Base-by-base conservation (phyloP, 1,139 yeast species). In the Entelexis sorbosivorans region DNA sequence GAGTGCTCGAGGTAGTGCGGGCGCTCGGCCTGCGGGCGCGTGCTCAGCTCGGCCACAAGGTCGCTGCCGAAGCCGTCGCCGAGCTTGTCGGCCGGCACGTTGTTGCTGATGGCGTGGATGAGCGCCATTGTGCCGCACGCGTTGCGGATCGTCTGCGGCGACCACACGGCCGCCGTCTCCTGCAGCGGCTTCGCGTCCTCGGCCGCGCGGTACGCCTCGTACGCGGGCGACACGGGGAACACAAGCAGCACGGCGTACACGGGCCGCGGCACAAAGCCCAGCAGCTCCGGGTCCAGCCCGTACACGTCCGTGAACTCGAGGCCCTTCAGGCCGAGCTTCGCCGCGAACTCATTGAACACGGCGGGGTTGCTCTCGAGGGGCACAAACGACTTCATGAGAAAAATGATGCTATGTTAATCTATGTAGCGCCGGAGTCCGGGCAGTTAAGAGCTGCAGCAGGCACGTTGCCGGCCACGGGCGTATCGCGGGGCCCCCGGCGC, bases 61-160 rank as follows among this genome's bases (percentile, higher is more conserved):
- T 62, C 52, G 9, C 62, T 60, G 28, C 72, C 60, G n/a, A 60
- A 56, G n/a, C 57, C 59, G 8, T 38, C 14, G 20, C 52, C 53
- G 16, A 58, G 49, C 3, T 73, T 66, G 26, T 58, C 66, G 0
- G 61, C 51, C 65, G 75, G 56, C 66, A 72, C 54, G 66, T 83
- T 69, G 63, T 91, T 91, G 29, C 81, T 68, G 38, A 87, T 67
- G 0, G 85, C 73, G 62, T 91, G 97, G 31, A 91, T 68, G 47
- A 91, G 68, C 0, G 95, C 98, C 67, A 84, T 87, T 45, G 93
- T 75, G 5, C 98, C 98, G 69, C 98, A 91, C 0, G 95, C 95
- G 65, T 91, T 91, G 55, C 79, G 78, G 36, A 91, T 79, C 1
- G 91, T 81, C 62, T 91, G 98, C 57, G 78, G 79, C 61, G 79